phyloP scores from a whole-genome alignment of 129 eudicot species.

The Mikania micrantha region DNA sequence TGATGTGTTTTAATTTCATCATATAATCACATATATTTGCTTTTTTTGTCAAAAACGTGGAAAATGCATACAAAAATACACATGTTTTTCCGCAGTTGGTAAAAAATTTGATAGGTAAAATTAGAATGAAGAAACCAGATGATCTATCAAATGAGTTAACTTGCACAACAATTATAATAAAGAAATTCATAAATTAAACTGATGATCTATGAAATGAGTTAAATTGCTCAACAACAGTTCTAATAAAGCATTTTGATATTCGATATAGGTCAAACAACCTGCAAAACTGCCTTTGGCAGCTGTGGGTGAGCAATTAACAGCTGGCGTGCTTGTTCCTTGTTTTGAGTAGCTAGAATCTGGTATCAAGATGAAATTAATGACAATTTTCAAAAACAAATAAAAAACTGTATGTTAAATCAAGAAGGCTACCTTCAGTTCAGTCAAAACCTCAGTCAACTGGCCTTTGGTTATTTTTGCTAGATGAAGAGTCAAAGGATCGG shows the following conservation, averaged over 20 bases:
- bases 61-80: slow-evolving; percentile 1
- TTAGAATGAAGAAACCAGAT: background rate
- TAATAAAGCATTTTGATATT: no score
- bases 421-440: slow-evolving; percentile 67
- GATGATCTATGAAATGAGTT: no score
- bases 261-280: no score
- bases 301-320: slow-evolving; percentile 54
- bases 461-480: slow-evolving; percentile 70
- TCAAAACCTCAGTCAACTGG: slow-evolving; percentile 67
- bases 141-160: background rate
- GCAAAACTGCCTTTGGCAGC: slow-evolving; percentile 80
- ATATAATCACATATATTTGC: background rate
- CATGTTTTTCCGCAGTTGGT: background rate
- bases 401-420: slow-evolving; percentile 4
- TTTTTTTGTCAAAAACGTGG: background rate
- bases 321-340: slow-evolving; percentile 81
- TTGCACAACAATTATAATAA: background rate
- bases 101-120: background rate
- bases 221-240: no score
- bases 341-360: slow-evolving; percentile 68
- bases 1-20: background rate
- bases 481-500: slow-evolving; percentile 70
- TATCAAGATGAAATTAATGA: slow-evolving; percentile 19
- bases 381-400: background rate
- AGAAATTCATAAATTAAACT: background rate